Evolutionary conservation across 208 protist genomes (phyloP), one percentile per base, ranked within the genome.

Genomic region (Wallacemonas sp.): DNA sequence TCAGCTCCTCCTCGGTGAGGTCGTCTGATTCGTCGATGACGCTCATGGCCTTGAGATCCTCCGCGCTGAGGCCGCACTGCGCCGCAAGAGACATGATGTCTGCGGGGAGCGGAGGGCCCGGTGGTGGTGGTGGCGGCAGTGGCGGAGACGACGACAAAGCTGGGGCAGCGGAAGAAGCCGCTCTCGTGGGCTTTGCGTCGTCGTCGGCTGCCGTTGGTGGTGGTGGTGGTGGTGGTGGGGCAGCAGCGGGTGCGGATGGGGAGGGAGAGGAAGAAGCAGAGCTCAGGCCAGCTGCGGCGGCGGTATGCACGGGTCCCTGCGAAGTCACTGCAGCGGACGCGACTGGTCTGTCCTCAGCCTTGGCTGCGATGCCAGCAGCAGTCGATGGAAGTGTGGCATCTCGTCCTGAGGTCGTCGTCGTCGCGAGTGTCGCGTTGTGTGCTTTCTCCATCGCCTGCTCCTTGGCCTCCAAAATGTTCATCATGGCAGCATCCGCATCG

Each of bases 1-100:
- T 69, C 12, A 96, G 78, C 73, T 96, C 87, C 24, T 88, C 90
- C 61, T 92, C 85, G 9, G 85, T 93, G 16, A 96, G 75, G 21
- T 85, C 78, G 26, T 96, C 90, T 11, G 76, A 29, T 74, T 89
- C 83, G 62, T 93, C 85, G 47, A 96, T 82, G 32, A 80, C 80
- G 54, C 79, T 68, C 21, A 93, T 65, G 12, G 70, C 74, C 34
- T 56, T 48, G 23, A 65, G 32, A 11, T 26, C 65, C 9, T 68
- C 46, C 29, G 55, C 58, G 24, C 33, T 57, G 3, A 58, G 9
- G 46, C 24, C 23, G 9, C 43, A 55, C 17, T 57, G 23, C 19
- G 48, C 34, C 47, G 54, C 54, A 1, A 61, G 56, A 0, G 52
- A 33, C 17, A 58, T 8, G 32, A 58, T 14, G 30, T 58, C 38